Conservation (phyloP, 305 asterid species). For the Euphrasia arctica region DNA sequence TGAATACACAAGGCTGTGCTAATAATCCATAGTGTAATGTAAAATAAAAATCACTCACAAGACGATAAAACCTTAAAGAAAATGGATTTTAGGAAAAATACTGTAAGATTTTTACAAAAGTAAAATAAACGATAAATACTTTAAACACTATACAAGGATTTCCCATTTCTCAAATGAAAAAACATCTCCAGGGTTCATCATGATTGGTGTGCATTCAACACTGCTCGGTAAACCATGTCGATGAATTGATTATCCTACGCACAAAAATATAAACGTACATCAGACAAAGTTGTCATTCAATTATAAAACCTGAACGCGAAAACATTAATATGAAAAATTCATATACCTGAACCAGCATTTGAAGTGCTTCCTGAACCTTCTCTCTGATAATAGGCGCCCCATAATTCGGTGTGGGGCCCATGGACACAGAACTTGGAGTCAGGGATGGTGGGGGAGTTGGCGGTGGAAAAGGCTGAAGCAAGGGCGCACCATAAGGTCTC, state of each 20-base stretch:
- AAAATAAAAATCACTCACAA: background rate
- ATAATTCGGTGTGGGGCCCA: constrained; percentile 41
- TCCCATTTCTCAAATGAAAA: constrained; percentile 2
- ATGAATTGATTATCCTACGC: constrained; percentile 75
- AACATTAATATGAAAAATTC: background rate
- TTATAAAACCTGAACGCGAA: background rate
- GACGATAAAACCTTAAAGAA: background rate
- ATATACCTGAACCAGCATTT: constrained; percentile 69
- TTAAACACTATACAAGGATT: constrained; percentile 32
- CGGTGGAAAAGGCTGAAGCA: constrained; percentile 97
- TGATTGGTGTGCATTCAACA: constrained; percentile 57
- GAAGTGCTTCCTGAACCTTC: constrained; percentile 71
- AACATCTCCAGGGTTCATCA: constrained; percentile 28
- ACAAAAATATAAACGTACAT: background rate
- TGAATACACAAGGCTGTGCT: too few species aligned
- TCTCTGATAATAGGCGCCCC: constrained; percentile 57
- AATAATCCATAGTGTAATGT: too few species aligned
- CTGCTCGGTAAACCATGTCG: constrained; percentile 72
- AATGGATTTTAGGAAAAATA: background rate
- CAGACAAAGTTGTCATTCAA: constrained; percentile 6
- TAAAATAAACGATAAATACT: constrained; percentile 19
- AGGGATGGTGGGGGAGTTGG: constrained; percentile 92
- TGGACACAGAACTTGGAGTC: constrained; percentile 45
- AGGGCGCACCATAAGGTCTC: constrained; percentile 67
- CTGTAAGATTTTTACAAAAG: constrained; percentile 7